phyloP scores from a whole-genome alignment of 2,329 filamentous ascomycete species.

The Botryotinia globosa region DNA sequence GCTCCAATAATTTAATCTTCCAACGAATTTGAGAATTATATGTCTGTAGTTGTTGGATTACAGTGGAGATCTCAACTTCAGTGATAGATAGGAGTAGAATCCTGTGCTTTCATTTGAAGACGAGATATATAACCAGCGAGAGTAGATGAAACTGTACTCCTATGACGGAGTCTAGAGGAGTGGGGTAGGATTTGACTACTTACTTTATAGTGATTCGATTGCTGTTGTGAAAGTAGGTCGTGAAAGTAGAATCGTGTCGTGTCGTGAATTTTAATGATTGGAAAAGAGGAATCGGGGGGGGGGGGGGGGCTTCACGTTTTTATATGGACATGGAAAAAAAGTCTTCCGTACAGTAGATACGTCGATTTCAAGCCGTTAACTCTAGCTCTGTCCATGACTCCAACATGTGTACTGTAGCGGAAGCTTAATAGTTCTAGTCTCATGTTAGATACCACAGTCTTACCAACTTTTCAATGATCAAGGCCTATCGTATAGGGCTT shows the following conservation, averaged over 20 bases:
- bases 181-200: neutral
- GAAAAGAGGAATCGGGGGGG: neutral
- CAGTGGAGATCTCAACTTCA: neutral
- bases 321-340: neutral
- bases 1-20: neutral
- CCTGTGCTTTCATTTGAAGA: neutral
- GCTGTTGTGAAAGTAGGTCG: neutral
- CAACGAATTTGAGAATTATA: neutral
- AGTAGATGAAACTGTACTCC: neutral
- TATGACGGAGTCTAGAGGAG: neutral
- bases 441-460: neutral
- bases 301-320: neutral
- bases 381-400: neutral
- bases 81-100: neutral
- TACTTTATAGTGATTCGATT: neutral
- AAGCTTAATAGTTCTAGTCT: fast-evolving
- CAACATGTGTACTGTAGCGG: neutral
- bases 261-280: neutral
- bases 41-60: neutral
- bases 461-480: neutral
- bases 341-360: neutral
- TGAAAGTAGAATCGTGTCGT: neutral
- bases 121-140: neutral
- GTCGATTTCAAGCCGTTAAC: neutral
- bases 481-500: neutral